These are phyloP conservation scores for Galeopsis tetrahit DNA, from an alignment of 257 asterid genomes.

Conservation along the genomic window DNA sequence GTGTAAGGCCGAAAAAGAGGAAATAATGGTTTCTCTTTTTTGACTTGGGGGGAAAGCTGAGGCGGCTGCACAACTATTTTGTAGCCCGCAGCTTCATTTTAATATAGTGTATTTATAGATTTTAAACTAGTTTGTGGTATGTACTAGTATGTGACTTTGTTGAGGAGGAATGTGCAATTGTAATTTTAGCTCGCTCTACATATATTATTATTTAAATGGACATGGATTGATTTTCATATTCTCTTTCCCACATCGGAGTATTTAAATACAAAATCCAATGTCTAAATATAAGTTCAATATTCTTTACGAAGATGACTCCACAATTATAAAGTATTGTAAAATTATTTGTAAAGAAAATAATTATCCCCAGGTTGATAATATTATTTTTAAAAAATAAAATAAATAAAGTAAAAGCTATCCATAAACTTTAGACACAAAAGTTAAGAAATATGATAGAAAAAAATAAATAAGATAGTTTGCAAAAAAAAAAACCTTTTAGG, in stretches of 20 bases:
- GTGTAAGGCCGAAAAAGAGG: conserved; percentile 26
- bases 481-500: too few relatives aligned
- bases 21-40: conserved; percentile 32
- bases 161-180: conserved; percentile 29
- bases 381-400: too few relatives aligned
- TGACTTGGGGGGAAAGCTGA: conserved; percentile 53
- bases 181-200: conserved; percentile 12
- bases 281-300: too few relatives aligned
- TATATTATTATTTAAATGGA: conserved; percentile 29
- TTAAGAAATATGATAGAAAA: too few relatives aligned
- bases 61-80: conserved; percentile 64
- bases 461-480: too few relatives aligned
- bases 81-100: conserved; percentile 80
- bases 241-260: neutral
- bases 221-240: conserved; percentile 11
- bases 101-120: neutral
- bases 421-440: too few relatives aligned
- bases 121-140: conserved; percentile 7
- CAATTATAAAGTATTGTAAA: too few relatives aligned
- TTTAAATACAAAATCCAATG: neutral
- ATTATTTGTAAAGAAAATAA: too few relatives aligned
- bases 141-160: conserved; percentile 1
- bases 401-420: too few relatives aligned
- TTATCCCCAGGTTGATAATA: too few relatives aligned
- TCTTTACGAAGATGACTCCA: too few relatives aligned